Evolutionary conservation across 768 basidiomycete species (phyloP), one percentile per base, ranked within the genome.

Genomic region (Phylloporus sp.): DNA sequence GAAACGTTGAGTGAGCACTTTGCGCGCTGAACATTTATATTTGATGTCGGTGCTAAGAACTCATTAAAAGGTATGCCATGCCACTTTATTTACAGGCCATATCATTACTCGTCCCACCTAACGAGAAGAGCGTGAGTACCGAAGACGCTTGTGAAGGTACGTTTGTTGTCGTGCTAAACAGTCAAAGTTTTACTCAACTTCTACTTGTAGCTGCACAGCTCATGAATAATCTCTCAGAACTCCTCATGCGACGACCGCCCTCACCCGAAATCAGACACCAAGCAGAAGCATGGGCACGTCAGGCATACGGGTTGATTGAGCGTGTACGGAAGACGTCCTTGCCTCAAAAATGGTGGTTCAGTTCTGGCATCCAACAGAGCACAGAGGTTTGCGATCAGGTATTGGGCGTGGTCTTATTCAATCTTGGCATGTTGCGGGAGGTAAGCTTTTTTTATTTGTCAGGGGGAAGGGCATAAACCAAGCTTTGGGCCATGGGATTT

Each of bases 61-160:
- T 31, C 45, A 20, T 34, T 9, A 24, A 45, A 49, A 88, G 86
- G 22, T 83, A 78, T 56, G 85, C 86, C 0, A 71, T 83, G 59
- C 78, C 80, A 3, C 73, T 88, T 6, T 87, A 87, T 64, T 70
- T 85, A 10, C 83, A 84, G 54, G 82, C 85, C 8, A 75, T 84
- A 40, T 79, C 80, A 0, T 68, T 86, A 20, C 73, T 88, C 41
- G 71, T 86, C 15, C 82, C 81, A 4, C 67, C 73, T 0, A 56
- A 59, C 16, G 46, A 46, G 53, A 63, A 66, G 39, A 55, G 59
- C 13, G 63, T 68, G 12, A 58, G 59, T 15, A 26, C 67, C 2
- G 79, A 82, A 53, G 80, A 86, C 53, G 73, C 72, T 45, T 88
- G 86, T 60, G 72, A 81, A 69, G 84, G 85, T 84, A 48, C 24